Percentiles rank a stretch among this genome's conserved stretches.
Evolutionary conservation across 495 filamentous ascomycete species (phyloP).

Genomic region (Podospora sp.): DNA sequence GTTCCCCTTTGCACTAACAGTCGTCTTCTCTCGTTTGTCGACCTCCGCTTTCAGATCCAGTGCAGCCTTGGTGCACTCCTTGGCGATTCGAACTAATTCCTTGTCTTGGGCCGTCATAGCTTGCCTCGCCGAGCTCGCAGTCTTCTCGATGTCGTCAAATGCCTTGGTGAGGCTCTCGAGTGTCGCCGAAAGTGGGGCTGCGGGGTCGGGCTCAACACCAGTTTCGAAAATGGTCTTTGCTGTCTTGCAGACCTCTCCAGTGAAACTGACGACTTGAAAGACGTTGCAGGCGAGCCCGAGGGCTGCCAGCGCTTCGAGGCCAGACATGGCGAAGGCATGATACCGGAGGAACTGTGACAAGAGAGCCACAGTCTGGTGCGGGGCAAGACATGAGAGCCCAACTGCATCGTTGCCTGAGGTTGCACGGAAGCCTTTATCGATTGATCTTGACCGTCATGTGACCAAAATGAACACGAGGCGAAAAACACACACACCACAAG

Average conservation of each 20-base stretch:
- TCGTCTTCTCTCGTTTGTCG: neutral
- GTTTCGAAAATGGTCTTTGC: neutral
- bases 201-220: neutral
- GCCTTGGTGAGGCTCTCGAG: neutral
- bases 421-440: neutral
- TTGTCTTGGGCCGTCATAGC: neutral
- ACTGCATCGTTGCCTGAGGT: neutral
- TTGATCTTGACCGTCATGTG: no score
- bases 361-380: neutral
- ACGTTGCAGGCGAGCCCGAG: constrained; percentile 20
- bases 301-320: constrained; percentile 18
- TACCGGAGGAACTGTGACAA: neutral
- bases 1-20: neutral
- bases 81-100: constrained; percentile 9
- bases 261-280: constrained; percentile 19
- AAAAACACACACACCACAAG: no score
- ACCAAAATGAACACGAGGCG: no score
- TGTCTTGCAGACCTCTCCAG: constrained; percentile 13
- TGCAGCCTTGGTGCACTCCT: constrained; percentile 14
- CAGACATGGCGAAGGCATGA: constrained; percentile 12
- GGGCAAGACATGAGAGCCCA: neutral
- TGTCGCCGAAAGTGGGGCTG: neutral
- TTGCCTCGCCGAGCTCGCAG: neutral
- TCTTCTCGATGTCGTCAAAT: constrained; percentile 5
- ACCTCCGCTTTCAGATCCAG: neutral